Conservation (phyloP, 2,329 filamentous ascomycete genomes). For the Colletotrichum cuscutae region DNA sequence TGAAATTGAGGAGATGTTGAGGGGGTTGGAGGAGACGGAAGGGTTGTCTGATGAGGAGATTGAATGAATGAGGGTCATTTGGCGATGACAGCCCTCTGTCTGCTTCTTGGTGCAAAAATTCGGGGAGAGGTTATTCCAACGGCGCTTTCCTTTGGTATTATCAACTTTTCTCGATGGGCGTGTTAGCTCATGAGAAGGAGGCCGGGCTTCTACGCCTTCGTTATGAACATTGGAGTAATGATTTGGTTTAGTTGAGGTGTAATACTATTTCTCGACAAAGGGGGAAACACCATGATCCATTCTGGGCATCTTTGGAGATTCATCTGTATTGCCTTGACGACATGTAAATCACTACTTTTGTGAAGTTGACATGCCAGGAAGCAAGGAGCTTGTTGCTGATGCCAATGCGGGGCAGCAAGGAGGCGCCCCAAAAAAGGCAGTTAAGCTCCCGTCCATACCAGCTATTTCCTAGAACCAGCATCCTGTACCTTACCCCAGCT, state of each 20-base stretch:
- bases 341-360: background rate
- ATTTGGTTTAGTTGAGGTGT: background rate
- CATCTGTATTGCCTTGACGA: too few species aligned
- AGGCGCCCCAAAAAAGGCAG: constrained; percentile 19
- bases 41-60: constrained; percentile 60
- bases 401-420: constrained; percentile 19
- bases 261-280: background rate
- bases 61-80: constrained; percentile 30
- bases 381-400: background rate
- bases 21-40: constrained; percentile 73
- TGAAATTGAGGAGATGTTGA: constrained; percentile 76
- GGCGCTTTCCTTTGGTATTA: background rate
- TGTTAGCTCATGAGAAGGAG: constrained; percentile 2
- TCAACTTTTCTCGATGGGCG: background rate
- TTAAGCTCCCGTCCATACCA: constrained; percentile 31
- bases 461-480: background rate
- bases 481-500: constrained; percentile 10
- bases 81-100: background rate
- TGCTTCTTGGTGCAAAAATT: background rate
- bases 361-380: background rate
- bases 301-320: too few species aligned
- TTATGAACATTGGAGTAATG: constrained; percentile 16
- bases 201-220: background rate
- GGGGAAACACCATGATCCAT: background rate
- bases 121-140: background rate